These are phyloP conservation scores for Claviceps spartinae DNA, from an alignment of 2,329 filamentous ascomycete genomes.

Conservation along the genomic window DNA sequence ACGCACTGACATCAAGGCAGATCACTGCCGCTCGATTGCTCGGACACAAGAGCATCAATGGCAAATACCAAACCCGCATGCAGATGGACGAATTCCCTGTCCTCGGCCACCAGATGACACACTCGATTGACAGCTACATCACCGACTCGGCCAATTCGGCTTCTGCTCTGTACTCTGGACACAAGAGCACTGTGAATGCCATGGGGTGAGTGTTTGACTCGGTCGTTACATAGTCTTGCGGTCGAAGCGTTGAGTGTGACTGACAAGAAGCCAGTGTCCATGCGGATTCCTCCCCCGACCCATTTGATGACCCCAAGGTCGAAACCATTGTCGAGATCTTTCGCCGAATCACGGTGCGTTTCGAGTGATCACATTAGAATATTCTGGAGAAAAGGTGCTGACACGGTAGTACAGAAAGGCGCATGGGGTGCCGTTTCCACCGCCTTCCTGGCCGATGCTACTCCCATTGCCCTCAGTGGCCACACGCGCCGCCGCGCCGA, in stretches of 20 bases:
- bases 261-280: constrained; percentile 39
- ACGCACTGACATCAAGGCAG: constrained; percentile 10
- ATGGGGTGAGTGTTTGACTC: constrained; percentile 38
- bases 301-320: constrained; percentile 75
- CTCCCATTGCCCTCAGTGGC: constrained; percentile 59
- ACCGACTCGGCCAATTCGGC: constrained; percentile 80
- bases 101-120: constrained; percentile 80
- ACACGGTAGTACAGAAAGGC: constrained; percentile 24
- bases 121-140: constrained; percentile 74
- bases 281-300: constrained; percentile 57
- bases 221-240: background rate
- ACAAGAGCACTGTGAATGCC: constrained; percentile 74
- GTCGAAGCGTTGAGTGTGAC: background rate
- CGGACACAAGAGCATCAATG: constrained; percentile 71
- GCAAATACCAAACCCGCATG: constrained; percentile 65
- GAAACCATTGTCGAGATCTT: constrained; percentile 74
- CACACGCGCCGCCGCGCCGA: constrained; percentile 58
- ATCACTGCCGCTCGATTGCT: constrained; percentile 70
- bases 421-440: constrained; percentile 59
- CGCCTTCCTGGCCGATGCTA: constrained; percentile 71
- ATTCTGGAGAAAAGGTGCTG: background rate
- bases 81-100: constrained; percentile 73
- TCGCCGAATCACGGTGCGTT: constrained; percentile 50
- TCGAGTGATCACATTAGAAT: background rate
- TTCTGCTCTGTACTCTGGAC: constrained; percentile 66